These are phyloP conservation scores for Scedosporium apiospermum DNA, from an alignment of 2,329 filamentous ascomycete genomes.

Conservation along the genomic window DNA sequence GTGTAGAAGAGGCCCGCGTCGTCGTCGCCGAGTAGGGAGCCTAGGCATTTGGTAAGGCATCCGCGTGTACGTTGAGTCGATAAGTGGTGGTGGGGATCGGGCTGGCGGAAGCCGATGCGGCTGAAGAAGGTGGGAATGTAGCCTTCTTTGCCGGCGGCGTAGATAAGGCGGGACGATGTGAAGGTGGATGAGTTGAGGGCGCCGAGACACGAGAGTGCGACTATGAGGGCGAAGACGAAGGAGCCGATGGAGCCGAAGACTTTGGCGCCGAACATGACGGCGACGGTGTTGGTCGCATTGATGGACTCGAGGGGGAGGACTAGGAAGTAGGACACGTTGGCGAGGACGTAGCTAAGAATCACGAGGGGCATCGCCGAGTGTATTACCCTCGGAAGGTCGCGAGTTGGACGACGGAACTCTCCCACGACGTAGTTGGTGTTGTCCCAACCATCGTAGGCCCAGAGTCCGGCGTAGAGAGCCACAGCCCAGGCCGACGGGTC, in stretches of 20 bases:
- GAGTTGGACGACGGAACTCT: constrained; percentile 84
- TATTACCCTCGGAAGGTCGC: constrained; percentile 87
- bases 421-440: constrained; percentile 98
- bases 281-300: constrained; percentile 87
- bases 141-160: constrained; percentile 89
- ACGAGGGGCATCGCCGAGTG: constrained; percentile 95
- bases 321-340: constrained; percentile 89
- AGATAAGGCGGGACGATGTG: constrained; percentile 83
- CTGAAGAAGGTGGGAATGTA: constrained; percentile 82
- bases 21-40: constrained; percentile 62
- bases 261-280: constrained; percentile 81
- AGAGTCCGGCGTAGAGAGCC: constrained; percentile 87
- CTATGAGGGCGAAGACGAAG: constrained; percentile 76
- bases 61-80: constrained; percentile 39
- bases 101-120: constrained; percentile 59
- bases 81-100: constrained; percentile 23
- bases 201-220: constrained; percentile 86
- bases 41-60: constrained; percentile 49
- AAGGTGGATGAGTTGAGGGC: constrained; percentile 92
- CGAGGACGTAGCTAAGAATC: constrained; percentile 80
- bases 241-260: constrained; percentile 82
- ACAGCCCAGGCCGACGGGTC: constrained; percentile 85
- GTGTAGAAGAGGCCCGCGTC: constrained; percentile 81
- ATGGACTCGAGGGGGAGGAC: constrained; percentile 75
- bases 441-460: constrained; percentile 99